These are phyloP conservation scores for Daphne laureola DNA, from an alignment of 441 rosid genomes.

Conservation along the genomic window DNA sequence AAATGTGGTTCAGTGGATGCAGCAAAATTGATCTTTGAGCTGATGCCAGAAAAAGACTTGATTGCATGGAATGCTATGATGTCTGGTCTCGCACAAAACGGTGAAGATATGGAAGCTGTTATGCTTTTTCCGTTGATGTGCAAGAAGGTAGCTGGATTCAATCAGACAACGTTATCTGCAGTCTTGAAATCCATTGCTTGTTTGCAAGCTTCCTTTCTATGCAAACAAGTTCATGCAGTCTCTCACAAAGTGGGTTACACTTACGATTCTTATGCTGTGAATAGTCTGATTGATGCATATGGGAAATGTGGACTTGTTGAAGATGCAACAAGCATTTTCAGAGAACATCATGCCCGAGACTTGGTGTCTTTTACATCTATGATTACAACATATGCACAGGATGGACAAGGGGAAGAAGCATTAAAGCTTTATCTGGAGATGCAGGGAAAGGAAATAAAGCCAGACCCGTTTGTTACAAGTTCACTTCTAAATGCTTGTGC, in stretches of 20 bases:
- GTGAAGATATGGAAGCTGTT: constrained; percentile 41
- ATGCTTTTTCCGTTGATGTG: constrained; percentile 40
- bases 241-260: constrained; percentile 42
- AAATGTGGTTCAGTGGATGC: constrained; percentile 35
- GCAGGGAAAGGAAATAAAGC: constrained; percentile 35
- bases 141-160: constrained; percentile 36
- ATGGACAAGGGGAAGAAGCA: constrained; percentile 67
- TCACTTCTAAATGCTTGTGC: constrained; percentile 65
- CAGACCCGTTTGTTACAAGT: constrained; percentile 59
- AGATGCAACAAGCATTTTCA: constrained; percentile 38
- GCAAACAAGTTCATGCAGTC: constrained; percentile 46
- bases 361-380: constrained; percentile 52
- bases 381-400: constrained; percentile 53
- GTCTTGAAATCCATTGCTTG: constrained; percentile 50
- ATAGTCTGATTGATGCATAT: constrained; percentile 60
- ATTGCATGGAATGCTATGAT: constrained; percentile 59
- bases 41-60: constrained; percentile 42
- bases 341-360: constrained; percentile 28
- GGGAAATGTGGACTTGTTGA: constrained; percentile 42
- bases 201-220: constrained; percentile 27
- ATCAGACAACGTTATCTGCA: constrained; percentile 56
- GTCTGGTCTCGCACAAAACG: constrained; percentile 48
- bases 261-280: constrained; percentile 34
- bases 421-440: constrained; percentile 44
- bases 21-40: constrained; percentile 34